Conservation (phyloP, 2,329 filamentous ascomycete species). For the Penicillium aurantiogriseum region DNA sequence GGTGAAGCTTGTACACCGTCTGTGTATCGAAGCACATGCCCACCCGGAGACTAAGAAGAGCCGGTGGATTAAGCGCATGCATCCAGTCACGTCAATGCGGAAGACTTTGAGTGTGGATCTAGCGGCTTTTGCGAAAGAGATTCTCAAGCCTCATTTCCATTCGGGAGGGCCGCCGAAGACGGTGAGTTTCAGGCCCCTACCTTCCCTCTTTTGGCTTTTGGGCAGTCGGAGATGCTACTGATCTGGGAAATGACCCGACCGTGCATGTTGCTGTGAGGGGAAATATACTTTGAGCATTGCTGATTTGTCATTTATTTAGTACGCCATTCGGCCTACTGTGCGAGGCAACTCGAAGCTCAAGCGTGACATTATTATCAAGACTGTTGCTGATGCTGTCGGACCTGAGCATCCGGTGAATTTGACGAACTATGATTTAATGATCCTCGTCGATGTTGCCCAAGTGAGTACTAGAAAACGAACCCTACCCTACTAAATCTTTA, state of each 20-base stretch:
- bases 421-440: conserved; percentile 59
- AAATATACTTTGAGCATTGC: conserved; percentile 2
- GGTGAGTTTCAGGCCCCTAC: conserved; percentile 40
- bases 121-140: conserved; percentile 55
- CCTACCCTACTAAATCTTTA: neutral
- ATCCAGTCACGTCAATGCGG: conserved; percentile 57
- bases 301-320: conserved; percentile 43
- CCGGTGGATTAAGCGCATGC: conserved; percentile 60
- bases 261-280: neutral
- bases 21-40: conserved; percentile 57
- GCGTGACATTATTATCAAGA: conserved; percentile 59
- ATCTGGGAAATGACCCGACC: neutral
- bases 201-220: neutral
- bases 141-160: conserved; percentile 61
- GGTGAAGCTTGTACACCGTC: conserved; percentile 57
- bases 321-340: conserved; percentile 61
- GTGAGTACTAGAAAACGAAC: conserved; percentile 39
- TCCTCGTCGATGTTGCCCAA: conserved; percentile 63
- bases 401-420: conserved; percentile 60
- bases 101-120: conserved; percentile 59
- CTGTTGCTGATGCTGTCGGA: conserved; percentile 58
- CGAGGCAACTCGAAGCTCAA: conserved; percentile 59
- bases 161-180: conserved; percentile 52
- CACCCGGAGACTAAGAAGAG: conserved; percentile 53
- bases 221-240: neutral